These are phyloP conservation scores for Parastagonospora nodorum DNA, from an alignment of 2,329 filamentous ascomycete species.

Conservation along the genomic window DNA sequence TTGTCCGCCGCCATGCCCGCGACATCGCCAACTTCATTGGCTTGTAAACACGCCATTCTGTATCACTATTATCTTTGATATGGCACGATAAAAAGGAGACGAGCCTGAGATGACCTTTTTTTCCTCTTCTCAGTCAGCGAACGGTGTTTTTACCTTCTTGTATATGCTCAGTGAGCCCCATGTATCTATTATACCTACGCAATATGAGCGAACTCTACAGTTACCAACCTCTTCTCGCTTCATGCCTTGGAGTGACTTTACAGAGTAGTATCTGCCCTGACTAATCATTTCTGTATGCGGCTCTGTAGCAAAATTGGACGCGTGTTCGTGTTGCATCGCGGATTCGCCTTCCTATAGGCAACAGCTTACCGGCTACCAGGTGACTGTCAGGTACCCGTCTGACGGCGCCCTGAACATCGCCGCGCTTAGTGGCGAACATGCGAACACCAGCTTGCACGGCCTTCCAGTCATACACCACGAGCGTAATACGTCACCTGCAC, in stretches of 20 bases:
- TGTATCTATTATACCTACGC: neutral
- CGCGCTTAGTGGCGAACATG: constrained; percentile 5
- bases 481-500: constrained; percentile 1
- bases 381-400: constrained; percentile 6
- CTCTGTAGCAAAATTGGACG: neutral
- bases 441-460: constrained; percentile 1
- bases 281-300: neutral
- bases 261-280: neutral
- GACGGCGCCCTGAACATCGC: constrained; percentile 1
- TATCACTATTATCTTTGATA: neutral
- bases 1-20: constrained; percentile 1
- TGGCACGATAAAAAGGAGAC: neutral
- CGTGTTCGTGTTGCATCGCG: neutral
- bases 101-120: neutral
- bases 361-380: constrained; percentile 1
- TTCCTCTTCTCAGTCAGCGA: neutral
- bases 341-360: neutral
- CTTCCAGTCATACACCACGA: constrained; percentile 4
- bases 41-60: too few species aligned
- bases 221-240: too few species aligned
- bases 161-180: constrained; percentile 4
- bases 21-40: neutral
- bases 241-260: too few species aligned
- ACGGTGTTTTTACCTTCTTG: constrained; percentile 2
- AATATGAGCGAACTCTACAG: neutral